Percentiles rank a stretch among this genome's conserved stretches.
These are phyloP conservation scores for Penicillium paneum DNA, from an alignment of 2,329 filamentous ascomycete species.

Conservation along the genomic window DNA sequence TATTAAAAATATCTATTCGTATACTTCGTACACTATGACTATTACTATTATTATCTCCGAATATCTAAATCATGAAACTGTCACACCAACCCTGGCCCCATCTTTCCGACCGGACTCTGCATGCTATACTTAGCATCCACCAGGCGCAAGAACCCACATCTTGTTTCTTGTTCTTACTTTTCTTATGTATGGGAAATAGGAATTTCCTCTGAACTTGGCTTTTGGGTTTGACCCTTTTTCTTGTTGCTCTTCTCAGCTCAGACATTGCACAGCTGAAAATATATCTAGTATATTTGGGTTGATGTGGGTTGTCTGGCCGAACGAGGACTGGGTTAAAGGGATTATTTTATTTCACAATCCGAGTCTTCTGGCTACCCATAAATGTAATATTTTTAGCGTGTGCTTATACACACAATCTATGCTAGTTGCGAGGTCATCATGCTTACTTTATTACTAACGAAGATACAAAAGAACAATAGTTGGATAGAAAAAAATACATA, in stretches of 20 bases:
- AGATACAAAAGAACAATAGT: neutral
- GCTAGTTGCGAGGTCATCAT: neutral
- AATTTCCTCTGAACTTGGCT: neutral
- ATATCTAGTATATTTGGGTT: neutral
- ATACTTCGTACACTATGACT: neutral
- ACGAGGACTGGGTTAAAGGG: too few relatives aligned
- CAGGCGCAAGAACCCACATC: neutral
- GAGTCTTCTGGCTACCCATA: too few relatives aligned
- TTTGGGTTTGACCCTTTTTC: neutral
- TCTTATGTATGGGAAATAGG: neutral
- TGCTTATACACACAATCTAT: neutral
- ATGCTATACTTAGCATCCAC: conserved; percentile 7
- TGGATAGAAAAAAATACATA: conserved; percentile 1
- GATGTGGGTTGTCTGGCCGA: neutral
- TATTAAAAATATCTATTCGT: neutral
- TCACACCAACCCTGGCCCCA: conserved; percentile 5
- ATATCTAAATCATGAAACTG: neutral
- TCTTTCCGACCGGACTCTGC: neutral
- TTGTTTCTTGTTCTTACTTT: neutral
- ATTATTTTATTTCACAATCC: too few relatives aligned
- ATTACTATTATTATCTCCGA: conserved; percentile 1
- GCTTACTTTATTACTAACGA: neutral
- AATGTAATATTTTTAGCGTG: too few relatives aligned
- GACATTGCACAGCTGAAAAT: neutral
- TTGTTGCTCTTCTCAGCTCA: neutral